These are phyloP conservation scores for Penicillium subrubescens DNA, from an alignment of 495 filamentous ascomycete genomes.

Conservation along the genomic window DNA sequence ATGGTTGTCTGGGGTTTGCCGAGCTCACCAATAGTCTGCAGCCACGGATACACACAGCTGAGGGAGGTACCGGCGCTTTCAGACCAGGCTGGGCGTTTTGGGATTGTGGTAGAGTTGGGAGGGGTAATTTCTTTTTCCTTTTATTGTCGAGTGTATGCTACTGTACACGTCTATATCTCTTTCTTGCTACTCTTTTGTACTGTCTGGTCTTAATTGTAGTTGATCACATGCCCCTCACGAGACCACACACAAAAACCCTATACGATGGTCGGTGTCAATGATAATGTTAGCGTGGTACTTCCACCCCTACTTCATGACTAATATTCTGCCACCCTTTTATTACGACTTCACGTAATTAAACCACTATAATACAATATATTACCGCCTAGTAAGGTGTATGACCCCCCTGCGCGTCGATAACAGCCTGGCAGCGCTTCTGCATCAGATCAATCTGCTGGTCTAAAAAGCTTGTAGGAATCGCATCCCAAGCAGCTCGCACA, in stretches of 20 bases:
- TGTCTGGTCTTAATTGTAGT: neutral
- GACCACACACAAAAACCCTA: neutral
- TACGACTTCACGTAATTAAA: too few species aligned
- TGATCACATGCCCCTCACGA: neutral
- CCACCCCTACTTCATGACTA: too few species aligned
- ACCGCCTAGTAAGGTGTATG: too few species aligned
- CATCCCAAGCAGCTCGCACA: too few species aligned
- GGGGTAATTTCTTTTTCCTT: neutral
- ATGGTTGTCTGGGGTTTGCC: neutral
- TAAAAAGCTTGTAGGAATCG: too few species aligned
- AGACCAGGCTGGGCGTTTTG: neutral
- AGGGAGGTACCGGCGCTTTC: neutral
- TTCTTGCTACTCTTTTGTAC: neutral
- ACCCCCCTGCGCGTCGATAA: too few species aligned
- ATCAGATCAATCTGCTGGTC: too few species aligned
- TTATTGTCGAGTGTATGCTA: neutral
- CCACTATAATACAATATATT: too few species aligned
- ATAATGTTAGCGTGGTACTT: too few species aligned
- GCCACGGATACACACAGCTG: conserved; percentile 1
- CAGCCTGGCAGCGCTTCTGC: too few species aligned
- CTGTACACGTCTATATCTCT: neutral
- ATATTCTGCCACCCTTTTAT: too few species aligned
- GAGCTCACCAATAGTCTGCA: neutral
- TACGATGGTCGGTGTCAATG: too few species aligned
- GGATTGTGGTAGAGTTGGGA: neutral